These are phyloP conservation scores for Lablab purpureus DNA, from an alignment of 306 rosid genomes.

Conservation along the genomic window DNA sequence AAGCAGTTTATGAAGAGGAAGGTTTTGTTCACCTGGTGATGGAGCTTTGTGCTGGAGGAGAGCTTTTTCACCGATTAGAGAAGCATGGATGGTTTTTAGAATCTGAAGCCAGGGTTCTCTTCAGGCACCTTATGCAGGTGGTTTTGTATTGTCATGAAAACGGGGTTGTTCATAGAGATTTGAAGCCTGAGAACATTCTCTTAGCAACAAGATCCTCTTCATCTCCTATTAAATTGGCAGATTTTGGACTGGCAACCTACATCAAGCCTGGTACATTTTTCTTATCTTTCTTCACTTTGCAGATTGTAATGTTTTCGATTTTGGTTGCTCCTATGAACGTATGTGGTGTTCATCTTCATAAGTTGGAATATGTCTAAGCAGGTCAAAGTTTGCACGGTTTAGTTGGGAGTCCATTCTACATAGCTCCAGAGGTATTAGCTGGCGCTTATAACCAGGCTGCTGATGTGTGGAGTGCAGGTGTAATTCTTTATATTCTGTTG, in stretches of 20 bases:
- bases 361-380: slow-evolving; percentile 56
- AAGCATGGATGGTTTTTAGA: slow-evolving; percentile 79
- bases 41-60: slow-evolving; percentile 98
- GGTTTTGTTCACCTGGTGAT: slow-evolving; percentile 84
- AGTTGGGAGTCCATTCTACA: slow-evolving; percentile 94
- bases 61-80: slow-evolving; percentile 80
- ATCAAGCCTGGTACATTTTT: slow-evolving; percentile 76
- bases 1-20: slow-evolving; percentile 89
- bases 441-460: slow-evolving; percentile 89
- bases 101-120: slow-evolving; percentile 75
- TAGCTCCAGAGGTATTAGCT: slow-evolving; percentile 88
- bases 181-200: slow-evolving; percentile 90
- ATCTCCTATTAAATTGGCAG: slow-evolving; percentile 86
- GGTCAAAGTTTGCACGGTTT: slow-evolving; percentile 86
- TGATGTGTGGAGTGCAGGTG: slow-evolving; percentile 92
- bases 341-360: slow-evolving; percentile 43
- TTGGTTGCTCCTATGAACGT: slow-evolving; percentile 2
- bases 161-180: slow-evolving; percentile 87
- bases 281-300: slow-evolving; percentile 37
- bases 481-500: slow-evolving; percentile 82
- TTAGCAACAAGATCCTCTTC: slow-evolving; percentile 74
- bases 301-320: slow-evolving; percentile 23
- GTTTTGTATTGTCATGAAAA: slow-evolving; percentile 87
- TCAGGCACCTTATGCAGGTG: slow-evolving; percentile 82
- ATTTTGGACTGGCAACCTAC: slow-evolving; percentile 92